Evolutionary conservation across 2,329 filamentous ascomycete genomes (phyloP).

Genomic region (Xylaria digitata): DNA sequence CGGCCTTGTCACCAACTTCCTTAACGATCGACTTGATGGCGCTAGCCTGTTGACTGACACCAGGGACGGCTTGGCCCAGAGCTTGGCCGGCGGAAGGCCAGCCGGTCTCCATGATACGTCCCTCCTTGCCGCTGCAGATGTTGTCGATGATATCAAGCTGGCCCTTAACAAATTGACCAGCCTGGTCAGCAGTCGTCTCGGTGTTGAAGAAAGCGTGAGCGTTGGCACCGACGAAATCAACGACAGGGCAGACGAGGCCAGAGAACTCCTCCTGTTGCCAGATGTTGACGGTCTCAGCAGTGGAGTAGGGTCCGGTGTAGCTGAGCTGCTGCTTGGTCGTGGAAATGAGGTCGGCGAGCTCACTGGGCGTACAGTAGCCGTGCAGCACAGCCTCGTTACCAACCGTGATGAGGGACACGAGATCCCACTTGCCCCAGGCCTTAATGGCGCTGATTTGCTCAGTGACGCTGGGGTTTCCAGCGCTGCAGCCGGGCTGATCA

Average conservation of each 20-base stretch:
- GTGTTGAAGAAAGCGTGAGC: constrained; percentile 96
- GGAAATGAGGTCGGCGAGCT: constrained; percentile 78
- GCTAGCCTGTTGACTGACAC: constrained; percentile 71
- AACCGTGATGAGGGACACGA: constrained; percentile 83
- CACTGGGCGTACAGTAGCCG: constrained; percentile 70
- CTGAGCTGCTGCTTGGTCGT: constrained; percentile 74
- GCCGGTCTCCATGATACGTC: constrained; percentile 88
- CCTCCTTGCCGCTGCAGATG: constrained; percentile 77
- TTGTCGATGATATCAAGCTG: constrained; percentile 78
- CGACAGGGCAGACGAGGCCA: constrained; percentile 71
- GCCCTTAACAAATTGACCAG: constrained; percentile 79
- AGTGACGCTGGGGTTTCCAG: constrained; percentile 69
- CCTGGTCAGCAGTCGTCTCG: constrained; percentile 68
- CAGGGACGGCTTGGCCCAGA: constrained; percentile 80
- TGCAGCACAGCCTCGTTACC: constrained; percentile 93
- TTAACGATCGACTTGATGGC: constrained; percentile 79
- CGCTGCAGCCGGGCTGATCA: constrained; percentile 70
- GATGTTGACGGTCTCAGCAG: constrained; percentile 84
- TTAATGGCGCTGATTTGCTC: constrained; percentile 80
- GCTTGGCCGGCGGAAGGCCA: constrained; percentile 79
- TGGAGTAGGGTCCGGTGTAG: constrained; percentile 82
- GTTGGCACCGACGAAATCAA: constrained; percentile 87
- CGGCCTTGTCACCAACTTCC: constrained; percentile 72
- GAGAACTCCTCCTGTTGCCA: constrained; percentile 74
- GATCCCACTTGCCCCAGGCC: constrained; percentile 77